Percentiles rank a stretch among this genome's conserved stretches.
phyloP scores from a whole-genome alignment of 306 rosid genomes.

The Ceratonia siliqua region DNA sequence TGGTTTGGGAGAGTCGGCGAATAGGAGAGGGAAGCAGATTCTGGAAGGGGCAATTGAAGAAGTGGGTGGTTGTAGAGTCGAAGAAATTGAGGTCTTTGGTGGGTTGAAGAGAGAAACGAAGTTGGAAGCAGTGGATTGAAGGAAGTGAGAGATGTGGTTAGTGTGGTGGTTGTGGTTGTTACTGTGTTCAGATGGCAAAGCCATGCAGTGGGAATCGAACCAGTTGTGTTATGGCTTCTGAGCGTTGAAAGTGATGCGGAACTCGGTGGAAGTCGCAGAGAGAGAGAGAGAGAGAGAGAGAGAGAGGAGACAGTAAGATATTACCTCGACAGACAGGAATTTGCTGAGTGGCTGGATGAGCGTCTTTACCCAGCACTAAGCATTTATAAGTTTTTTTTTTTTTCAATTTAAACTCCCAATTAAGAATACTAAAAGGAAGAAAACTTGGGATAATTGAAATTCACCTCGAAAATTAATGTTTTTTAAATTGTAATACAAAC shows the following conservation, averaged over 20 bases:
- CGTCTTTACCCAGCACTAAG: background rate
- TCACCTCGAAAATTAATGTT: too few species aligned
- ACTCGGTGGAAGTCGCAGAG: background rate
- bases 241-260: background rate
- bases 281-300: background rate
- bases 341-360: background rate
- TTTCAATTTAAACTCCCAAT: too few species aligned
- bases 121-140: constrained; percentile 64
- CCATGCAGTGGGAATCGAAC: constrained; percentile 50
- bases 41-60: constrained; percentile 19
- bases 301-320: too few species aligned
- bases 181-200: constrained; percentile 53
- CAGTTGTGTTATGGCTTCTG: background rate
- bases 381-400: too few species aligned
- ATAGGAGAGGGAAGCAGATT: constrained; percentile 52
- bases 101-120: constrained; percentile 54
- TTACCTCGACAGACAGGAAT: background rate
- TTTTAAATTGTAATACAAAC: too few species aligned
- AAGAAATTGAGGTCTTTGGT: constrained; percentile 34
- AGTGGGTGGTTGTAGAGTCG: background rate
- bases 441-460: too few species aligned
- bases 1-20: constrained; percentile 43
- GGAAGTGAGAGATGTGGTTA: constrained; percentile 51
- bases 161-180: constrained; percentile 19
- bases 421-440: too few species aligned